phyloP scores from a whole-genome alignment of 371 early-diverging fungal genomes.

The Apophysomyces elegans region DNA sequence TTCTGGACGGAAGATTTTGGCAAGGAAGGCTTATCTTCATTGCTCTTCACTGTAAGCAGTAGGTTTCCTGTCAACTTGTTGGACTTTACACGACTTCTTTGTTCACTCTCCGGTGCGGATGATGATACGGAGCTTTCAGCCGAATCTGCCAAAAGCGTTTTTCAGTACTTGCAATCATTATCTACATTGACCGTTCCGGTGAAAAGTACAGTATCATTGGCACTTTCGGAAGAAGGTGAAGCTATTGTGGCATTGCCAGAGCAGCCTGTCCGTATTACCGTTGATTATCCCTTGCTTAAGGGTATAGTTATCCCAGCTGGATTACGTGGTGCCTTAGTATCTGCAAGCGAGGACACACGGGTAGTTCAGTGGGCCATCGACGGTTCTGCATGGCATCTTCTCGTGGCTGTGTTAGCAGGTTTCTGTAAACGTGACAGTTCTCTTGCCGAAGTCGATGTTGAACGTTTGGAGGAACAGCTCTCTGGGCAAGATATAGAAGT shows the following conservation, averaged over 20 bases:
- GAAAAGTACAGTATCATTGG: slow-evolving; percentile 16
- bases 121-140: neutral
- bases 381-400: slow-evolving; percentile 46
- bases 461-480: slow-evolving; percentile 23
- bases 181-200: slow-evolving; percentile 30
- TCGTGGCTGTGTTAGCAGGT: slow-evolving; percentile 27
- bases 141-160: slow-evolving; percentile 31
- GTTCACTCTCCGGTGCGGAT: slow-evolving; percentile 28
- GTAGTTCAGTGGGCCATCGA: slow-evolving; percentile 28
- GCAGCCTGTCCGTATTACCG: slow-evolving; percentile 24
- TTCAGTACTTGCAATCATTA: slow-evolving; percentile 27
- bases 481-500: slow-evolving; percentile 26
- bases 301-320: slow-evolving; percentile 27
- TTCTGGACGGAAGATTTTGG: slow-evolving; percentile 40
- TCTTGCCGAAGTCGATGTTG: slow-evolving; percentile 14
- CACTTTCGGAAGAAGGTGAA: slow-evolving; percentile 13
- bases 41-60: slow-evolving; percentile 30
- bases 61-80: slow-evolving; percentile 41
- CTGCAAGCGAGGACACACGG: slow-evolving; percentile 14
- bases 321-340: slow-evolving; percentile 25
- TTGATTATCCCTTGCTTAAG: slow-evolving; percentile 8
- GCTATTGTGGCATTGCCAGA: slow-evolving; percentile 12
- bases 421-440: slow-evolving; percentile 16
- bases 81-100: slow-evolving; percentile 30
- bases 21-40: slow-evolving; percentile 17